Conservation (phyloP, 2,329 filamentous ascomycete species). For the Hypoxylon sp. region DNA sequence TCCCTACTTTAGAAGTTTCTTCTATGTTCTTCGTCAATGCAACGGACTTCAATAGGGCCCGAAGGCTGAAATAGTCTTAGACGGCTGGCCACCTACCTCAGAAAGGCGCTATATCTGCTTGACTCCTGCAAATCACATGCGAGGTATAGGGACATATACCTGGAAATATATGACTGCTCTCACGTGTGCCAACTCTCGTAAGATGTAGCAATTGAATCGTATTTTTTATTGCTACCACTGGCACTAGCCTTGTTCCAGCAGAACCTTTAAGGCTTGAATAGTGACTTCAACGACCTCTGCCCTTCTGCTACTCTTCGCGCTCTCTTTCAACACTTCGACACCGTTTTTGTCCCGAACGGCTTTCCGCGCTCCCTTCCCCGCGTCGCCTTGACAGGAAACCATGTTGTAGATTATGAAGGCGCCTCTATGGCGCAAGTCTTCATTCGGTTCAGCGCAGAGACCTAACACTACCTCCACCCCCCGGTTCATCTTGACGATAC, state of each 20-base stretch:
- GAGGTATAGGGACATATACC: neutral
- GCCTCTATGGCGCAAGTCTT: constrained; percentile 75
- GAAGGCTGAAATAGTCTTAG: neutral
- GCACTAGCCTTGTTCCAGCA: constrained; percentile 56
- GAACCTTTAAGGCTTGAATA: constrained; percentile 74
- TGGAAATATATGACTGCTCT: neutral
- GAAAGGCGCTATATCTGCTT: neutral
- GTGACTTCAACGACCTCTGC: constrained; percentile 75
- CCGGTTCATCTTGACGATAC: constrained; percentile 73
- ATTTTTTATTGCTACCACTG: neutral
- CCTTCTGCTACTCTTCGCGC: constrained; percentile 72
- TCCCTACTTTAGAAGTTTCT: neutral
- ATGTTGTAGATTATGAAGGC: constrained; percentile 80
- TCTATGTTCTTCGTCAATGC: neutral
- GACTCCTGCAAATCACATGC: neutral
- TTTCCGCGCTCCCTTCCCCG: constrained; percentile 66
- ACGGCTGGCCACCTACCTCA: neutral
- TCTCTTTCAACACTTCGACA: constrained; percentile 72
- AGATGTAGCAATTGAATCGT: neutral
- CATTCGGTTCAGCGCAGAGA: constrained; percentile 76
- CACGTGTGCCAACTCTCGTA: neutral
- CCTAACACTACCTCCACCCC: constrained; percentile 82
- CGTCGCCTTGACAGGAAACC: constrained; percentile 69
- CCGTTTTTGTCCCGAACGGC: constrained; percentile 70
- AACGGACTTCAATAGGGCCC: neutral